Conservation (phyloP, 2,329 filamentous ascomycete species). For the Xylariales sp. region DNA sequence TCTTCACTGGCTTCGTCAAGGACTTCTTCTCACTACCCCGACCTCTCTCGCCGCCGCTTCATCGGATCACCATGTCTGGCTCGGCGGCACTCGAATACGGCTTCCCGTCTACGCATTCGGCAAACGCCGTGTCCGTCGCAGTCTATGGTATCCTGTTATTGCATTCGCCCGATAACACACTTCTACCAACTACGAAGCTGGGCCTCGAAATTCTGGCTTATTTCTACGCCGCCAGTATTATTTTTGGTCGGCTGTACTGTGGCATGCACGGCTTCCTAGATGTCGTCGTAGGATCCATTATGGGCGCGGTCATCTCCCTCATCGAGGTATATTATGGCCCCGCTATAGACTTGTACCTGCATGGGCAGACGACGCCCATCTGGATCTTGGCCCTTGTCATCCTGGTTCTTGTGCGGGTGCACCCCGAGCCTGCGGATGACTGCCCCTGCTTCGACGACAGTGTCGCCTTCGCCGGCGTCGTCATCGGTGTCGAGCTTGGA, state of each 20-base stretch:
- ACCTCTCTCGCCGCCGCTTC: constrained; percentile 84
- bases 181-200: constrained; percentile 54
- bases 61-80: constrained; percentile 95
- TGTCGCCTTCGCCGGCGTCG: constrained; percentile 84
- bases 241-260: constrained; percentile 89
- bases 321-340: constrained; percentile 58
- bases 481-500: constrained; percentile 78
- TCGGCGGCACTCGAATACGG: constrained; percentile 94
- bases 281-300: constrained; percentile 71
- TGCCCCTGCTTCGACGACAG: constrained; percentile 97
- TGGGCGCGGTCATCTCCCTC: constrained; percentile 64
- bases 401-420: constrained; percentile 75
- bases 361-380: constrained; percentile 59
- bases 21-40: constrained; percentile 89
- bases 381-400: constrained; percentile 61
- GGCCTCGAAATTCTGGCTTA: constrained; percentile 67
- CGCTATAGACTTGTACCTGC: constrained; percentile 66
- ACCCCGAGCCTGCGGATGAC: constrained; percentile 93
- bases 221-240: constrained; percentile 83
- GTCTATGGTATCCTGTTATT: constrained; percentile 75
- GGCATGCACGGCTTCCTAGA: constrained; percentile 98
- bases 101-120: constrained; percentile 94
- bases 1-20: constrained; percentile 89
- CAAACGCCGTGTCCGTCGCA: constrained; percentile 92
- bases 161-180: constrained; percentile 57